Evolutionary conservation across 257 asterid genomes (phyloP), one percentile per base, ranked within the genome.

Genomic region (Vinca minor): DNA sequence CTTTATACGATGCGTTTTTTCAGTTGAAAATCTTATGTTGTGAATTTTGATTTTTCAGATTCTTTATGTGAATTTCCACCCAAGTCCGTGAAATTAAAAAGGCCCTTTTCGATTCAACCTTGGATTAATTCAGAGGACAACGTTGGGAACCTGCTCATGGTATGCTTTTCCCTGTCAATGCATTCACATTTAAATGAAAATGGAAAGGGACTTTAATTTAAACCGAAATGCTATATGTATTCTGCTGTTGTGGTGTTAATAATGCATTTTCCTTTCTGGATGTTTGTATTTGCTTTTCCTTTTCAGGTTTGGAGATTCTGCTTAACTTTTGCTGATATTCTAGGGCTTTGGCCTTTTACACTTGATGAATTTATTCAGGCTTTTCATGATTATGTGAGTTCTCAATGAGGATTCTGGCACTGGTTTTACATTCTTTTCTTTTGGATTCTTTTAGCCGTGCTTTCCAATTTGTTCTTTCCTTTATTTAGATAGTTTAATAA

Each of bases 311-410:
- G 99, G 99, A 93, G 87, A 68, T 93, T 93, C 85, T 89, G 95
- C 71, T 63, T 86, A 65, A 89, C 95, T 42, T 93, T 89, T 81
- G 94, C 99, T 63, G 99, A 93, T 82, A 78, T 89, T 82, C 89
- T 93, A 50, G 91, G 94, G 56, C 92, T 93, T 69, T 93, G 99
- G 99, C 99, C 99, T 67, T 93, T 89, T 76, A 87, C 97, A 31
- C 84, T 93, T 46, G 97, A 93, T 69, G 99, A 93, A 80, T 89
- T 93, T 71, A 59, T 93, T 59, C 97, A 93, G 77, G 94, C 97
- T 41, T 79, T 93, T 59, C 97, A 89, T 77, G 99, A 93, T 76
- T 80, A 83, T 69, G 99, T 93, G 78, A 84, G 96, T 79, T 72
- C 64, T 63, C 65, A 55, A 31, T 45, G 71, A 62, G 56, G 59